Percentiles rank a stretch among this genome's conserved stretches.
phyloP scores from a whole-genome alignment of 1,139 yeast species.

The Lodderomyces margitis region DNA sequence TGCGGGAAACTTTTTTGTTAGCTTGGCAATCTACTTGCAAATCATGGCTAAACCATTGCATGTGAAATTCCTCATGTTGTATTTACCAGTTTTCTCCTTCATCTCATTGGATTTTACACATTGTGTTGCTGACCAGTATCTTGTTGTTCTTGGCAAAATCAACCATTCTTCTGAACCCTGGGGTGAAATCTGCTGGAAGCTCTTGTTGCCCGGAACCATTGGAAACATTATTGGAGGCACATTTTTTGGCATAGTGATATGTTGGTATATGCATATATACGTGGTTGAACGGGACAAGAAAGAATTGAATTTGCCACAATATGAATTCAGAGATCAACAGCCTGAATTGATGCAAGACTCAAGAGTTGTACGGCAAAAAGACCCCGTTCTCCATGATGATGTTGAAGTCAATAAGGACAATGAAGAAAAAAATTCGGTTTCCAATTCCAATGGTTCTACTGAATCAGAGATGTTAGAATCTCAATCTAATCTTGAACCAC shows the following conservation, averaged over 20 bases:
- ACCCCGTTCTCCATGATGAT: conserved; percentile 14
- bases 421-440: conserved; percentile 1
- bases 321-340: conserved; percentile 73
- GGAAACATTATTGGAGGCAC: conserved; percentile 76
- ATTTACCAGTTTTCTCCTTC: conserved; percentile 69
- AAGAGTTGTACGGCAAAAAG: conserved; percentile 57
- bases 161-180: conserved; percentile 63
- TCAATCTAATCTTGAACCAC: background rate
- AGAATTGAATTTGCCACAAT: conserved; percentile 57
- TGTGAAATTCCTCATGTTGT: conserved; percentile 65
- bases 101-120: conserved; percentile 76
- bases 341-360: conserved; percentile 76
- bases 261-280: conserved; percentile 67
- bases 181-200: conserved; percentile 67
- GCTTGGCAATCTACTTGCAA: conserved; percentile 71
- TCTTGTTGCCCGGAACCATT: conserved; percentile 61
- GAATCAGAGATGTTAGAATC: background rate
- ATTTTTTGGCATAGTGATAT: conserved; percentile 57
- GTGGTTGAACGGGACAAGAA: conserved; percentile 70
- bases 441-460: background rate
- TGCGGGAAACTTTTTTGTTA: conserved; percentile 76
- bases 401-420: conserved; percentile 11
- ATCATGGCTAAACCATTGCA: conserved; percentile 78
- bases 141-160: conserved; percentile 62
- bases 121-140: conserved; percentile 77